Evolutionary conservation across 306 rosid genomes (phyloP).

Genomic region (Ceratonia siliqua): DNA sequence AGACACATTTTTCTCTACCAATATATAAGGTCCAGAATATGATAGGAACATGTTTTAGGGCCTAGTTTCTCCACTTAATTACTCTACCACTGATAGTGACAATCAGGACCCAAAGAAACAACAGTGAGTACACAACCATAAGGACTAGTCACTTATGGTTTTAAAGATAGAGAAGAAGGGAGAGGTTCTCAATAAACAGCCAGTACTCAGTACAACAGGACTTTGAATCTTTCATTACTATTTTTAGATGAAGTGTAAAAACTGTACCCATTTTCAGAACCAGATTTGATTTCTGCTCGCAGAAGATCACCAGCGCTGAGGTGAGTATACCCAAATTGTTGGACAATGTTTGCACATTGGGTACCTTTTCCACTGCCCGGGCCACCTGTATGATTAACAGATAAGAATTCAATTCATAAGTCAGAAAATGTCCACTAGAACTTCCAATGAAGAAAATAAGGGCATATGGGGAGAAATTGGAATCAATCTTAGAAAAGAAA

Average conservation of each 20-base stretch:
- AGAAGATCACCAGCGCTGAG: conserved; percentile 99
- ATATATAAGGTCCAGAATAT: not conserved
- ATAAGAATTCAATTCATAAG: conserved; percentile 31
- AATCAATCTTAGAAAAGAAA: not conserved
- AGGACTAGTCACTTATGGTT: not conserved
- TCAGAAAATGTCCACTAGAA: conserved; percentile 20
- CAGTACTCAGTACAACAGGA: not conserved
- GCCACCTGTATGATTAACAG: conserved; percentile 66
- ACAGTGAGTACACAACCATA: not conserved
- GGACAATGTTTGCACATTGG: conserved; percentile 80
- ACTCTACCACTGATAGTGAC: not conserved
- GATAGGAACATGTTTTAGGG: not conserved
- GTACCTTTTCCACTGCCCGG: conserved; percentile 99
- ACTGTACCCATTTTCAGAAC: conserved; percentile 92
- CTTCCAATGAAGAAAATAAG: conserved; percentile 10
- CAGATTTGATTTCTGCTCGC: conserved; percentile 93
- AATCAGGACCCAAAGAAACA: not conserved
- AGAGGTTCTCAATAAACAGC: too few relatives aligned
- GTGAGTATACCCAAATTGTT: conserved; percentile 80
- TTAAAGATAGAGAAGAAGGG: not conserved
- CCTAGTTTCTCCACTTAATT: not conserved
- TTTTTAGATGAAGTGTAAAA: conserved; percentile 24
- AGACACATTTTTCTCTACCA: not conserved
- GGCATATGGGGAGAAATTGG: not conserved
- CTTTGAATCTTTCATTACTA: not conserved